A percentile compares a stretch with the other conserved stretches of the same genome.
Conservation (phyloP, 441 rosid species). For the Gossypium gossypioides region DNA sequence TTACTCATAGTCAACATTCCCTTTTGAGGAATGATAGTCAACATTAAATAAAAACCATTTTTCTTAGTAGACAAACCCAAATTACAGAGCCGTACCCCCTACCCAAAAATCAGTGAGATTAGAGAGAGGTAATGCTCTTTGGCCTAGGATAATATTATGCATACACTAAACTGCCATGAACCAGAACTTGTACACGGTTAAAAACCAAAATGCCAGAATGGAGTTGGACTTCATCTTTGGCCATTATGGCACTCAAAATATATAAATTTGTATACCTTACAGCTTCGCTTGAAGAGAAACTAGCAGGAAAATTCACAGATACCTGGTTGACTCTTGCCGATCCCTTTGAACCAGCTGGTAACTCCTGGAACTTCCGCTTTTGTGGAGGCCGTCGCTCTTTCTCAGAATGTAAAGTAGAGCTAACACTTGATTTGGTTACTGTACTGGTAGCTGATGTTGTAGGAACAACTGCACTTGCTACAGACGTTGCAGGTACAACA, state of each 20-base stretch:
- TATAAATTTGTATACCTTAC: background rate
- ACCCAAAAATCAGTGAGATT: background rate
- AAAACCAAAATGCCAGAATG: background rate
- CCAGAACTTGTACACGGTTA: background rate
- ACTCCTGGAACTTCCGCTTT: constrained; percentile 84
- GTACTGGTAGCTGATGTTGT: constrained; percentile 25
- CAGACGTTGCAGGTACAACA: constrained; percentile 33
- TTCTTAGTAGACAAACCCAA: background rate
- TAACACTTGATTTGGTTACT: constrained; percentile 23
- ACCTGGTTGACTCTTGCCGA: constrained; percentile 55
- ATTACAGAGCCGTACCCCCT: background rate
- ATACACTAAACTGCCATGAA: background rate
- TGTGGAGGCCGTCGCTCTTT: constrained; percentile 51
- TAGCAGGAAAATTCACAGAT: constrained; percentile 14
- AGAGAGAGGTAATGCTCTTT: background rate
- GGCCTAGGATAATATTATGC: background rate
- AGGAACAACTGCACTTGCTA: constrained; percentile 32
- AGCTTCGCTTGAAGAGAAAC: constrained; percentile 12
- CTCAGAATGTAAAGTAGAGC: constrained; percentile 32
- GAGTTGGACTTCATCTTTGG: background rate
- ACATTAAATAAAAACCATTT: background rate
- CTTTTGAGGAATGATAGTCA: background rate
- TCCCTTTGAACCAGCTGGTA: constrained; percentile 40
- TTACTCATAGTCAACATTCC: background rate
- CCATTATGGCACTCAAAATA: background rate